Conservation (phyloP, 192 early-diverging fungal genomes). For the Chytriomyces confervae region DNA sequence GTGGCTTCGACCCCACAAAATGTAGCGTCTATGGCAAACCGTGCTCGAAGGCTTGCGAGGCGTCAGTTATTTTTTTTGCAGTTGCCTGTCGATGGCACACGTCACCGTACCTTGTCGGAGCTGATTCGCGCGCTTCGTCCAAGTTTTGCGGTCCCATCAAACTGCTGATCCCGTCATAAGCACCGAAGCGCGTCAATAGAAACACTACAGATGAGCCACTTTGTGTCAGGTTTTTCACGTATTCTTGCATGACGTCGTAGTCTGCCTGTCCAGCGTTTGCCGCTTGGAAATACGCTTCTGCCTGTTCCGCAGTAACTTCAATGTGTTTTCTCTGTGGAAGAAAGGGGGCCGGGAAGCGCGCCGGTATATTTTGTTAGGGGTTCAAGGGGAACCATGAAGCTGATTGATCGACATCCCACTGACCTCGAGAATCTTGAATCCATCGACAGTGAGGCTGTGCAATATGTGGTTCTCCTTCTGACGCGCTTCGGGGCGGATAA, state of each 20-base stretch:
- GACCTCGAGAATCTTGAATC: slow-evolving; percentile 57
- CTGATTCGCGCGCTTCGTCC: slow-evolving; percentile 32
- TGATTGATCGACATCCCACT: background rate
- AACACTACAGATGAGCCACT: slow-evolving; percentile 47
- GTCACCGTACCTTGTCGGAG: slow-evolving; percentile 39
- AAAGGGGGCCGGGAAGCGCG: background rate
- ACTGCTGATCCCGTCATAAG: slow-evolving; percentile 35
- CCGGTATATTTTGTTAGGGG: too few species aligned
- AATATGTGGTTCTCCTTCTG: slow-evolving; percentile 45
- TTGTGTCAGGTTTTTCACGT: slow-evolving; percentile 36
- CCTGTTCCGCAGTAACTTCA: slow-evolving; percentile 49
- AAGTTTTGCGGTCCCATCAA: slow-evolving; percentile 41
- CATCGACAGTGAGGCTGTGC: slow-evolving; percentile 40
- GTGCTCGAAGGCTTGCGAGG: slow-evolving; percentile 23
- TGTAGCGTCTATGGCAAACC: slow-evolving; percentile 10
- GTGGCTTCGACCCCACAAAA: slow-evolving; percentile 46
- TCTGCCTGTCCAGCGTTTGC: slow-evolving; percentile 28
- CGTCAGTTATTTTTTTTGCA: slow-evolving; percentile 28
- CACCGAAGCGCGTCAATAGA: slow-evolving; percentile 42
- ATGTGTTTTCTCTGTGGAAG: slow-evolving; percentile 39
- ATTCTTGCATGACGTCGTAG: slow-evolving; percentile 40
- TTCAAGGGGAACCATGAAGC: too few species aligned
- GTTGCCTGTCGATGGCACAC: background rate
- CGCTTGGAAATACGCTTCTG: slow-evolving; percentile 44
- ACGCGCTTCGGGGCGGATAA: slow-evolving; percentile 50